Evolutionary conservation across 306 rosid species (phyloP), one percentile per base, ranked within the genome.

Genomic region (Glycine soja): DNA sequence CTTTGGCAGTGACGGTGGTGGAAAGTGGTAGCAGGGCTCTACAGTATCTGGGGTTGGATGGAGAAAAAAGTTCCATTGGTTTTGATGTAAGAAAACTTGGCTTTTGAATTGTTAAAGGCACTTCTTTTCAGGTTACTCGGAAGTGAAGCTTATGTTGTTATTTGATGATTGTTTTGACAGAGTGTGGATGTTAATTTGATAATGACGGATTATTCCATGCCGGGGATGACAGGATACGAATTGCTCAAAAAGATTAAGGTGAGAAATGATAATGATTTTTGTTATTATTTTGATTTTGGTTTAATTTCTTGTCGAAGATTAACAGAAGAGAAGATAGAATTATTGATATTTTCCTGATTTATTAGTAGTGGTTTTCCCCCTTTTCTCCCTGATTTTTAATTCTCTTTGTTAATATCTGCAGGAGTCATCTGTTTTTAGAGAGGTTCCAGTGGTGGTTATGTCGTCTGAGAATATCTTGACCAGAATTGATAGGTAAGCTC

Each of bases 131-230:
- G 10, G 8, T 69, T 76, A 3, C 18, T 2, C 38, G 42, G 38
- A 10, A 3, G 46, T 74, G 79, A 54, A 72, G 85, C 85, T 84
- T 68, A 80, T 46, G 57, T 61, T 84, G 72, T 82, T 62, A 4
- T 85, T 78, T 72, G 75, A 19, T 91, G 70, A n/a, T 9, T 84
- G 58, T 82, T 80, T 11, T 82, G 24, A 10, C 93, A 95, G 99
- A 78, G 65, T 78, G 79, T 89, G 82, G 87, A 95, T 86, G 97
- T 95, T 88, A 93, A 95, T 88, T 91, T 95, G 65, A 95, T 95
- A 19, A 93, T 95, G 83, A 95, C 99, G 0, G 99, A 95, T 66
- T 95, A 95, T 70, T 95, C 98, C n/a, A 95, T 95, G 99, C 99
- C 99, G 3, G 99, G 95, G 75, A 95, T 95, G 99, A 90, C 97